Evolutionary conservation across 2,329 filamentous ascomycete species (phyloP), one percentile per base, ranked within the genome.

Genomic region (Lecanicillium sp.): DNA sequence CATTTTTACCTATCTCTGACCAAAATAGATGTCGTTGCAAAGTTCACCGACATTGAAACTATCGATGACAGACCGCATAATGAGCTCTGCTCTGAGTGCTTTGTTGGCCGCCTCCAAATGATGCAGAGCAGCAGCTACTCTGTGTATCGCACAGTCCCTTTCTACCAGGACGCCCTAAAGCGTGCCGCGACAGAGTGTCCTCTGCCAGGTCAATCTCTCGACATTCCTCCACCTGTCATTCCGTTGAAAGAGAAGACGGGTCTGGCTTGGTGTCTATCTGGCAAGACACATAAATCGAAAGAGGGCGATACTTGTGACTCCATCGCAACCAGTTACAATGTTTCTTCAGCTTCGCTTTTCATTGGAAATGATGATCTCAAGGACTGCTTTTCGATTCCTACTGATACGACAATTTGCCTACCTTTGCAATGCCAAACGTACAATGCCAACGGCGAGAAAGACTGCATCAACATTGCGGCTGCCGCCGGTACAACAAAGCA

Each of bases 21-120:
- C n/a, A n/a, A n/a, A n/a, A n/a, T 15, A 54, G 54, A 56, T 23
- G 45, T 55, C 5, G 49, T 56, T 1, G 44, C 40, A 7, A 19
- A 41, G 14, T 62, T 60, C 39, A 51, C 52, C 1, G 19, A 24
- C 2, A 50, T 58, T 1, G 11, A 37, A 4, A 49, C 26, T n/a
- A 23, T 41, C 7, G n/a, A 49, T 1, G 38, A 57, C 1, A 58
- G 60, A 55, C 56, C 56, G 1, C 7, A 43, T 1, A 32, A 35
- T 4, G 56, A 62, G 40, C 42, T 62, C 10, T 62, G 60, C 41
- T 54, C 46, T 4, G 33, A 37, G 35, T 62, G 60, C 50, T 56
- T 56, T 43, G 26, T 35, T 2, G 37, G 45, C 3, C 51, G 46
- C n/a, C 50, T 58, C 3, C 29, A 44, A 11, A 52, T 61, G 48